A percentile compares a stretch with the other conserved stretches of the same genome.
Conservation (phyloP, 108 stramenopile species). For the Cyclotella cryptica region DNA sequence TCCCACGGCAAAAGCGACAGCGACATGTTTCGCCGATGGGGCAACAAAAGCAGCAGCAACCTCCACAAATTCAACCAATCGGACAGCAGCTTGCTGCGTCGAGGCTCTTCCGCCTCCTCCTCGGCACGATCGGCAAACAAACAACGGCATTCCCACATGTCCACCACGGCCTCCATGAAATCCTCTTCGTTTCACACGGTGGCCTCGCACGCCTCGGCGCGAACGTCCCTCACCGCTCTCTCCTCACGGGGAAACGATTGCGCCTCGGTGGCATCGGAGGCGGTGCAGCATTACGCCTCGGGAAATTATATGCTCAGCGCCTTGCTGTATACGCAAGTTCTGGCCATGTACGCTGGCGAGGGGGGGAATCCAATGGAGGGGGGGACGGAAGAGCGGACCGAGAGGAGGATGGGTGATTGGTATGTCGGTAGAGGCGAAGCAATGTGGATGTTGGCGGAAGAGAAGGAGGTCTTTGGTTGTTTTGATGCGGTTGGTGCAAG, state of each 20-base stretch:
- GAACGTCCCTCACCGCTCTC: neutral
- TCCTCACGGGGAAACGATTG: neutral
- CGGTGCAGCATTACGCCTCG: neutral
- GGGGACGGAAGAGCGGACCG: conserved; percentile 18
- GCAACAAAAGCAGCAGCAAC: no score
- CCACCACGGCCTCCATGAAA: neutral
- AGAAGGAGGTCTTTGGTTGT: conserved; percentile 43
- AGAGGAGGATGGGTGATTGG: conserved; percentile 1
- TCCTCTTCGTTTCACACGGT: neutral
- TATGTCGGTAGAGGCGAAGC: neutral
- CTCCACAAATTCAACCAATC: no score
- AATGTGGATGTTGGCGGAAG: neutral
- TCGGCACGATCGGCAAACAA: neutral
- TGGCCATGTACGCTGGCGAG: conserved; percentile 12
- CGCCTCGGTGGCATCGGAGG: neutral
- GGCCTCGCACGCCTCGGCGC: neutral
- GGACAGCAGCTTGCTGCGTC: neutral
- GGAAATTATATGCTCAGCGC: conserved; percentile 3
- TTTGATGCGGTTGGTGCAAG: conserved; percentile 36
- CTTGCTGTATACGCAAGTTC: conserved; percentile 19
- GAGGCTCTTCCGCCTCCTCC: neutral
- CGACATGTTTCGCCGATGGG: no score
- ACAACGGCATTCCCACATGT: no score
- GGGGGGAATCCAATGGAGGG: conserved; percentile 13
- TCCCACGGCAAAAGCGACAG: neutral